Evolutionary conservation across 1,139 yeast species (phyloP), one percentile per base, ranked within the genome.

Genomic region (Hanseniaspora sp.): DNA sequence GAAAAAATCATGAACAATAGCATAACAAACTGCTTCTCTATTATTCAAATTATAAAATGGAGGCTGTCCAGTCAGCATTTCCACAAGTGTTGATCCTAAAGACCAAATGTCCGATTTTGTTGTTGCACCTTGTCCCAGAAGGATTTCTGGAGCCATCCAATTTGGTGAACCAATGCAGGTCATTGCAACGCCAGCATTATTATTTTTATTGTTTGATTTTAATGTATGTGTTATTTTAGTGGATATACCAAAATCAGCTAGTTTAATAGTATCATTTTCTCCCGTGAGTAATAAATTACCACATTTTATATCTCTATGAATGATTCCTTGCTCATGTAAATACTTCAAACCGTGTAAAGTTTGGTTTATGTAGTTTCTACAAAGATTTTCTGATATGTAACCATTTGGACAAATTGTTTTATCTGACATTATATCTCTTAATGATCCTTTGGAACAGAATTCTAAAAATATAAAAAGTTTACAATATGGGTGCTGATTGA

Each of bases 141-240:
- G 87, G 35, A 92, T 96, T 65, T 92, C 98, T 0, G 98, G 98
- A 0, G 97, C 98, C 99, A 94, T 94, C 99, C 99, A 94, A 67
- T 92, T 92, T 0, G 97, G 96, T 0, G 98, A 92, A 1, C 99
- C 99, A 0, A 95, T 97, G 71, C 90, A 84, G 0, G 97, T 90
- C 62, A 82, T 72, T 7, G 84, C 80, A 52, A 81, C 79, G 9
- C 48, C 54, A 37, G 46, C 54, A 15, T 45, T 45, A 7, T 41
- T 29, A 3, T 29, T 42, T 42, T 46, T 44, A 30, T 15, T 38
- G 8, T 46, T 42, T 23, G 54, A 31, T 28, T 45, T 51, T n/a
- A 51, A 39, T 12, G 54, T 51, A 12, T 83, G 73, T 0, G 92
- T 79, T 29, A 86, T 77, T 64, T 85, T 86, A 1, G 97, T 95